Evolutionary conservation across 129 eudicot species (phyloP).

Genomic region (Glebionis coronaria): DNA sequence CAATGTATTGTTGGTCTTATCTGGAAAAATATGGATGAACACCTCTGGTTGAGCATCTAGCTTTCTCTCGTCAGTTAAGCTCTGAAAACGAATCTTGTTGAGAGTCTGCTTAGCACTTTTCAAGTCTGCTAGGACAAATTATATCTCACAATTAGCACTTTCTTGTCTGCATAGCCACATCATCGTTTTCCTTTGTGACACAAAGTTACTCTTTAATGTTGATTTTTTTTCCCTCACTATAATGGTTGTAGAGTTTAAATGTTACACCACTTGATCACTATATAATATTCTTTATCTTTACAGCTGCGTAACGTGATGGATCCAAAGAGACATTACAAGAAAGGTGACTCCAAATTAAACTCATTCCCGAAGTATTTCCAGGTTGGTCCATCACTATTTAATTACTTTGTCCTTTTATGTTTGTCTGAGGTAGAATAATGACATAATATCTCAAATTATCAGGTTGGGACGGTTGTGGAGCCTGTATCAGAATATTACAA

Average conservation of each 20-base stretch:
- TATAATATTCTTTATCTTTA: slow-evolving; percentile 16
- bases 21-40: too few relatives aligned
- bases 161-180: slow-evolving; percentile 8
- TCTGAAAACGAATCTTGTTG: neutral
- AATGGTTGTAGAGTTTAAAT: neutral
- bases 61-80: too few relatives aligned
- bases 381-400: slow-evolving; percentile 24
- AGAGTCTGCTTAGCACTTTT: too few relatives aligned
- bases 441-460: slow-evolving; percentile 8
- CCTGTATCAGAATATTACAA: too few relatives aligned
- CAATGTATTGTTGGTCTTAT: too few relatives aligned
- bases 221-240: neutral
- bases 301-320: slow-evolving; percentile 85
- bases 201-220: neutral
- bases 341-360: slow-evolving; percentile 67
- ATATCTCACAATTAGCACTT: neutral
- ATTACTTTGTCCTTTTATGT: neutral
- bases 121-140: neutral
- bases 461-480: too few relatives aligned
- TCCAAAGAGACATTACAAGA: slow-evolving; percentile 99
- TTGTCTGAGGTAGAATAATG: neutral
- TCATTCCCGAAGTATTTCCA: slow-evolving; percentile 88
- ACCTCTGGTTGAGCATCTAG: too few relatives aligned
- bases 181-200: neutral
- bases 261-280: neutral